Percentiles rank a stretch among this genome's conserved stretches.
Conservation (phyloP, 2,329 filamentous ascomycete species). For the Aspergillus sclerotialis region DNA sequence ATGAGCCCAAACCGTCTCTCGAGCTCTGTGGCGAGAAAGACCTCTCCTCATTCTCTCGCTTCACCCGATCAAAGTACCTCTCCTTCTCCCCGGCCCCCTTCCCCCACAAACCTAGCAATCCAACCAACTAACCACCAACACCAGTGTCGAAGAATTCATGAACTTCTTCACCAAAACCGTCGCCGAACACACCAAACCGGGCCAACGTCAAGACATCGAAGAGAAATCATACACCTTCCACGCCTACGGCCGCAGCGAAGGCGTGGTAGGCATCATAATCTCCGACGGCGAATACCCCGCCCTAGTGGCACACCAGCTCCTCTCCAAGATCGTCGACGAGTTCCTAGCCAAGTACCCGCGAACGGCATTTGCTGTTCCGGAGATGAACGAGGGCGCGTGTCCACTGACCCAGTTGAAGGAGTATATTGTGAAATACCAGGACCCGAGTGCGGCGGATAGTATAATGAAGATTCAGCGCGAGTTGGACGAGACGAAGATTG, state of each 20-base stretch:
- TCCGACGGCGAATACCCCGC: conserved; percentile 68
- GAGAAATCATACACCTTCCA: conserved; percentile 53
- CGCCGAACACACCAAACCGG: conserved; percentile 74
- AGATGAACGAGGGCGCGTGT: conserved; percentile 42
- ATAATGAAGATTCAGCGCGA: conserved; percentile 96
- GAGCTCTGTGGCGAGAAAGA: conserved; percentile 74
- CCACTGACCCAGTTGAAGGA: conserved; percentile 69
- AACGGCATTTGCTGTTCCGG: conserved; percentile 55
- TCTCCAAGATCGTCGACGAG: conserved; percentile 81
- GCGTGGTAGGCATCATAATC: conserved; percentile 70
- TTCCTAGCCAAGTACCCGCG: conserved; percentile 72
- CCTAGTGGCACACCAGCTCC: conserved; percentile 76
- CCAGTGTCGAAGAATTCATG: conserved; percentile 63
- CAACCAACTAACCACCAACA: conserved; percentile 1
- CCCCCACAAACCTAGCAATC: conserved; percentile 3
- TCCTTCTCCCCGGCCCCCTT: conserved; percentile 5
- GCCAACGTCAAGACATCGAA: conserved; percentile 76
- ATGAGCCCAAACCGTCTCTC: conserved; percentile 66
- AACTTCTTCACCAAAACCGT: conserved; percentile 80
- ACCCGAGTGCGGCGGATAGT: conserved; percentile 81
- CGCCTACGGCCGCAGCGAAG: conserved; percentile 64
- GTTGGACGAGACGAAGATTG: conserved; percentile 94
- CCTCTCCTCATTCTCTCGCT: conserved; percentile 68
- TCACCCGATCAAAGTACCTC: conserved; percentile 63
- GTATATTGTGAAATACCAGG: conserved; percentile 73